Conservation (phyloP, 2,329 filamentous ascomycete species). For the Paramyrothecium roridum region DNA sequence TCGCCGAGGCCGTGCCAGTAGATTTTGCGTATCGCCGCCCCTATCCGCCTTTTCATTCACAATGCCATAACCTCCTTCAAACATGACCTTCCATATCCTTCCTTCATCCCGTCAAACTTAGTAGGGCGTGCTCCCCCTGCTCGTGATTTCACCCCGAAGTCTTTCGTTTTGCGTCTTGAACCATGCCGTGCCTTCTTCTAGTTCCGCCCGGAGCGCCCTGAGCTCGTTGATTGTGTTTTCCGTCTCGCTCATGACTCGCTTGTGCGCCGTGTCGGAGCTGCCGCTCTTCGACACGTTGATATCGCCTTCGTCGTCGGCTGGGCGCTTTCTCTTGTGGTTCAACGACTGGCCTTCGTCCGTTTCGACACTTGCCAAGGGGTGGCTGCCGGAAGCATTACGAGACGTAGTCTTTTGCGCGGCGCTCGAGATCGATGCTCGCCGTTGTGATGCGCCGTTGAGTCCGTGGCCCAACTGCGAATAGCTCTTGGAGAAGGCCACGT, state of each 20-base stretch:
- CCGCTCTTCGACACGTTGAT: constrained; percentile 5
- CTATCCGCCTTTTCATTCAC: no score
- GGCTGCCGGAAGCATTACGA: background rate
- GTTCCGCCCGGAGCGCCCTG: constrained; percentile 36
- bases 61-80: no score
- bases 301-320: constrained; percentile 20
- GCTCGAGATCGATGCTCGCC: constrained; percentile 20
- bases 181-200: constrained; percentile 46
- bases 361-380: background rate
- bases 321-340: constrained; percentile 29
- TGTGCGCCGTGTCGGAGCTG: constrained; percentile 23
- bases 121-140: constrained; percentile 28
- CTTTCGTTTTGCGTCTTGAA: constrained; percentile 41
- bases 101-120: no score
- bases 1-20: no score
- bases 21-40: no score
- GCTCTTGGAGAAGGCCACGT: constrained; percentile 38
- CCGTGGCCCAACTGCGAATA: constrained; percentile 30
- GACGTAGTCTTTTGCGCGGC: constrained; percentile 6
- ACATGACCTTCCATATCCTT: no score
- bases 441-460: constrained; percentile 11
- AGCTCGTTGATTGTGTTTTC: constrained; percentile 37
- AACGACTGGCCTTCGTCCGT: background rate
- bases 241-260: constrained; percentile 40
- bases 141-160: constrained; percentile 32